Evolutionary conservation across 2,329 filamentous ascomycete genomes (phyloP).

Genomic region (Colletotrichum tanaceti): DNA sequence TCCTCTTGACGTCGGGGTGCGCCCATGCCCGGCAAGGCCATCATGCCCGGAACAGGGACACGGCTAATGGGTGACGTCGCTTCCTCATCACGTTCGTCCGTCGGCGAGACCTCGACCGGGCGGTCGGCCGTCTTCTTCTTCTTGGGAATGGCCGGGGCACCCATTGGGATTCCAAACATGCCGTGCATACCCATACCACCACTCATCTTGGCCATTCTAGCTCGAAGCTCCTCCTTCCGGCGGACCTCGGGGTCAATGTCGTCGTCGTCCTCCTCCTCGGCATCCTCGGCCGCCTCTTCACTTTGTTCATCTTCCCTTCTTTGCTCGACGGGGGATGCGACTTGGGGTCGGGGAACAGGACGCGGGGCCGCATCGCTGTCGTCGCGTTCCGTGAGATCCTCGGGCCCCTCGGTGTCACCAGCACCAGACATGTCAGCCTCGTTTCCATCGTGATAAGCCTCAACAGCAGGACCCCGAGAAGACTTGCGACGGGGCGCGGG

Average conservation of each 20-base stretch:
- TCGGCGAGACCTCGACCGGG: constrained; percentile 47
- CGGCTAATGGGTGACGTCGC: constrained; percentile 53
- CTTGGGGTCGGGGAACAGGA: constrained; percentile 51
- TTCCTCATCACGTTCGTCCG: constrained; percentile 58
- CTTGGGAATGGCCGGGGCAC: constrained; percentile 59
- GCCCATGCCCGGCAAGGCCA: constrained; percentile 79
- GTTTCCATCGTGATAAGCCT: constrained; percentile 68
- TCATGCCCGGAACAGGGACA: constrained; percentile 68
- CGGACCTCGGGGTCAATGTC: constrained; percentile 89
- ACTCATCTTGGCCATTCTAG: constrained; percentile 98
- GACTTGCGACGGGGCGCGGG: constrained; percentile 64
- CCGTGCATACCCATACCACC: constrained; percentile 97
- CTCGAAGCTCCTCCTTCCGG: constrained; percentile 87
- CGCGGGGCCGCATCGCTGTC: constrained; percentile 74
- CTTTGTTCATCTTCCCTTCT: constrained; percentile 55
- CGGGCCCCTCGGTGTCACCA: constrained; percentile 71
- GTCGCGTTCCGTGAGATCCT: constrained; percentile 75
- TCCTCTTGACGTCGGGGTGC: constrained; percentile 63
- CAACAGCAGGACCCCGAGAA: constrained; percentile 57
- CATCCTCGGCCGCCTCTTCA: constrained; percentile 66
- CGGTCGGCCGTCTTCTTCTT: constrained; percentile 65
- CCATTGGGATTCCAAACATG: constrained; percentile 84
- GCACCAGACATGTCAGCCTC: constrained; percentile 74
- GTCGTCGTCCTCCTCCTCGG: constrained; percentile 79
- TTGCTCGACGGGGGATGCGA: constrained; percentile 50